phyloP scores from a whole-genome alignment of 192 early-diverging fungal species.

The Jimgerdemannia flammicorona region DNA sequence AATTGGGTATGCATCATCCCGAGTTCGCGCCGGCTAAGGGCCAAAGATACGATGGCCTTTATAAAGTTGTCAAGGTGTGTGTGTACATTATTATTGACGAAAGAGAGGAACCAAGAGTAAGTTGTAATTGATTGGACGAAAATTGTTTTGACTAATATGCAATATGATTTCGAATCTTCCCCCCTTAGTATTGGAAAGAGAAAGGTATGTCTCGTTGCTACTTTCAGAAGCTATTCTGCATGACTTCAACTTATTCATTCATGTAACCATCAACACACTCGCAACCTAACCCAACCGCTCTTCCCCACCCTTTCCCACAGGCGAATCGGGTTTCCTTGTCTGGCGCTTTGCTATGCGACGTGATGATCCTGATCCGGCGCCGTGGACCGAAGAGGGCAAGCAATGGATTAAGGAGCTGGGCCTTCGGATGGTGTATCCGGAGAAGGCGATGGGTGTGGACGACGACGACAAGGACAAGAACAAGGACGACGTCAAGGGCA shows the following conservation, averaged over 20 bases:
- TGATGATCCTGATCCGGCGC: slow-evolving; percentile 58
- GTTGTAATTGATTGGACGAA: no score
- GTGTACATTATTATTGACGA: no score
- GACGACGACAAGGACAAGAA: background rate
- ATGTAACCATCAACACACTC: no score
- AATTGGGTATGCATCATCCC: slow-evolving; percentile 41
- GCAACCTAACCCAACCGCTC: no score
- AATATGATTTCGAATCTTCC: no score
- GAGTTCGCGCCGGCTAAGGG: slow-evolving; percentile 49
- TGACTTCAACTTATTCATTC: no score
- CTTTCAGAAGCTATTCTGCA: no score
- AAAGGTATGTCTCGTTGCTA: slow-evolving; percentile 18
- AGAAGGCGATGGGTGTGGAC: no score
- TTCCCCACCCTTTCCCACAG: slow-evolving; percentile 2
- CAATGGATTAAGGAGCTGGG: slow-evolving; percentile 37
- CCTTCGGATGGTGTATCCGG: slow-evolving; percentile 24
- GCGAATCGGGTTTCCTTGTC: slow-evolving; percentile 33
- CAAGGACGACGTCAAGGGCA: background rate
- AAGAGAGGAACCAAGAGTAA: no score
- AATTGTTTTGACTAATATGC: no score
- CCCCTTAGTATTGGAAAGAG: slow-evolving; percentile 37
- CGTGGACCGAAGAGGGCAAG: no score
- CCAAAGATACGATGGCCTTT: slow-evolving; percentile 63
- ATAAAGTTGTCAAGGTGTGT: slow-evolving; percentile 51
- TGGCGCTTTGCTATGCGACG: slow-evolving; percentile 43